phyloP scores from a whole-genome alignment of 2,329 filamentous ascomycete genomes.

The Penicillium corylophilum region DNA sequence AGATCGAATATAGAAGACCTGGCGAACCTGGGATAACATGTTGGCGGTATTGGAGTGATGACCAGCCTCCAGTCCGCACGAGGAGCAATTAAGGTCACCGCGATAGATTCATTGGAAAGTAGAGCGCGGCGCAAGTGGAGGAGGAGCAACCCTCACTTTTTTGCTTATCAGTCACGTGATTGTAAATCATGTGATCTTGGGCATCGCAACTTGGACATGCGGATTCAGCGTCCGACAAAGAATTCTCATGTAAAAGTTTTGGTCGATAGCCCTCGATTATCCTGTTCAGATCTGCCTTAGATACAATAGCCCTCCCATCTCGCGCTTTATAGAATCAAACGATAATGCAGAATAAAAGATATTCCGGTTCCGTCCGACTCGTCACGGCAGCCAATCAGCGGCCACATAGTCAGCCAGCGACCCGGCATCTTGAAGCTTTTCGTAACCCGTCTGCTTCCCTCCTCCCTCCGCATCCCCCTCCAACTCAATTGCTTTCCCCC shows the following conservation, averaged over 20 bases:
- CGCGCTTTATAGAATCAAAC: not conserved
- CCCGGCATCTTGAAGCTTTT: slow-evolving; percentile 46
- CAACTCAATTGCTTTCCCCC: slow-evolving; percentile 26
- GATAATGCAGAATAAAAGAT: slow-evolving; percentile 15
- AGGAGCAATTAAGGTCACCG: slow-evolving; percentile 70
- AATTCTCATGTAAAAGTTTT: not conserved
- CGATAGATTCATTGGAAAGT: slow-evolving; percentile 30
- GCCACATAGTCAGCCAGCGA: slow-evolving; percentile 35
- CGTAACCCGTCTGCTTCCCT: slow-evolving; percentile 33
- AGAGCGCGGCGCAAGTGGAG: not conserved
- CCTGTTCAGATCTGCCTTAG: not conserved
- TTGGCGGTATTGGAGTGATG: slow-evolving; percentile 67
- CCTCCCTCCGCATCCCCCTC: slow-evolving; percentile 26
- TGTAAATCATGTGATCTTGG: slow-evolving; percentile 16
- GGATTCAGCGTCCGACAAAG: not conserved
- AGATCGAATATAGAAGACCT: slow-evolving; percentile 20
- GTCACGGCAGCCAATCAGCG: slow-evolving; percentile 41
- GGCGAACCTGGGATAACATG: slow-evolving; percentile 58
- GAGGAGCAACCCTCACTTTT: slow-evolving; percentile 18
- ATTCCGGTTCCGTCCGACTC: slow-evolving; percentile 42
- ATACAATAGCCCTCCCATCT: not conserved
- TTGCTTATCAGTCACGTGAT: slow-evolving; percentile 30
- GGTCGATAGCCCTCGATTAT: not conserved
- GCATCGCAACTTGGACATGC: not conserved
- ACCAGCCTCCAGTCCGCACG: slow-evolving; percentile 68